Evolutionary conservation across 1,284 basidiomycete species (phyloP).

Genomic region (Ceratobasidium sp.): DNA sequence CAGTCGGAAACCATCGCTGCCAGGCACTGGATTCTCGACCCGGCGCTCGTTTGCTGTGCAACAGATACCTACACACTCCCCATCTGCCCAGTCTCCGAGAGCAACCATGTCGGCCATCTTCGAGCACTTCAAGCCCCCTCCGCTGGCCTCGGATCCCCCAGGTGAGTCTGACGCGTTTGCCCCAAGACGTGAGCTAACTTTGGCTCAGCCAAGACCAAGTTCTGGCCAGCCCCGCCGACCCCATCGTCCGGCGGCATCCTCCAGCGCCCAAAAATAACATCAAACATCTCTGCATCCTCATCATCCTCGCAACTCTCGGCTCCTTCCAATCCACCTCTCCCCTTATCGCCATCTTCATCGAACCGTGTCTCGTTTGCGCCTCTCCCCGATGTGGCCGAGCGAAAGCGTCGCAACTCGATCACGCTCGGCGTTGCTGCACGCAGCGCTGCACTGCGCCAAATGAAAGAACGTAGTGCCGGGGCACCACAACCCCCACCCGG

Average conservation of each 20-base stretch:
- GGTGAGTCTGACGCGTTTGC: neutral
- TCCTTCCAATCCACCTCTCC: neutral
- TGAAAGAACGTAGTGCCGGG: constrained; percentile 5
- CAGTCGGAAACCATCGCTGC: neutral
- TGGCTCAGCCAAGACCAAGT: constrained; percentile 22
- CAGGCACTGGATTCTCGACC: constrained; percentile 4
- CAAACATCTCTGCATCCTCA: neutral
- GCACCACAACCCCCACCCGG: neutral
- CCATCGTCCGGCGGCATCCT: constrained; percentile 12
- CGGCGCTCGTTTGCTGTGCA: constrained; percentile 29
- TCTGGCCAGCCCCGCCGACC: constrained; percentile 29
- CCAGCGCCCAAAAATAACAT: neutral
- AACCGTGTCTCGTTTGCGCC: constrained; percentile 39
- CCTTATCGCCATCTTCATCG: neutral
- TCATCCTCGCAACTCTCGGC: constrained; percentile 10
- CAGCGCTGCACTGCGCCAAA: constrained; percentile 25
- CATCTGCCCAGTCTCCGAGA: neutral
- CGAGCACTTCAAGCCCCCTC: constrained; percentile 42
- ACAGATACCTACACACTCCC: neutral
- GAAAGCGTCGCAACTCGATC: constrained; percentile 40
- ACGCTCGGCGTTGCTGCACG: constrained; percentile 39
- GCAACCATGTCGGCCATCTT: constrained; percentile 29
- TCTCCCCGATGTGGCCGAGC: constrained; percentile 20
- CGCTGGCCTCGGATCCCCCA: constrained; percentile 37
- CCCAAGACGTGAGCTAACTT: neutral